phyloP scores from a whole-genome alignment of 2,329 filamentous ascomycete genomes.

The Daldinia sp. region DNA sequence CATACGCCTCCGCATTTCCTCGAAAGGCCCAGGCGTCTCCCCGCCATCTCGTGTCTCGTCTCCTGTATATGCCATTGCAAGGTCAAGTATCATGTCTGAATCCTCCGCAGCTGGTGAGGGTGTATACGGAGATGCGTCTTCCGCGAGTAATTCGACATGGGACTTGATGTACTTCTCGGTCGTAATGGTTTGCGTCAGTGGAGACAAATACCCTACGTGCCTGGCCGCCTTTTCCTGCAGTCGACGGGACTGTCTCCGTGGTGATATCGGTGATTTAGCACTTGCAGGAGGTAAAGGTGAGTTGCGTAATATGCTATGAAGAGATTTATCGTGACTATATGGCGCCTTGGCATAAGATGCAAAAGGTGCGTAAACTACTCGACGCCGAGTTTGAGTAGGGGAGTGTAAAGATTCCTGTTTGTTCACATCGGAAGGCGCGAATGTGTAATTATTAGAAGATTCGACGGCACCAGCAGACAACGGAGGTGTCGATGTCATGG shows the following conservation, averaged over 20 bases:
- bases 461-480: constrained; percentile 67
- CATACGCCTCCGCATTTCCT: constrained; percentile 71
- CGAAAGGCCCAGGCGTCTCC: constrained; percentile 72
- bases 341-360: constrained; percentile 56
- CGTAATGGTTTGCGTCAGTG: constrained; percentile 72
- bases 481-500: constrained; percentile 71
- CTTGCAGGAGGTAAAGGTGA: constrained; percentile 70
- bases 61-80: constrained; percentile 63
- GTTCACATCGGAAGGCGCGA: constrained; percentile 55
- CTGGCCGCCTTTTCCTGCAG: constrained; percentile 66
- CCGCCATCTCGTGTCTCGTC: constrained; percentile 71
- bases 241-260: constrained; percentile 65
- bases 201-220: constrained; percentile 72
- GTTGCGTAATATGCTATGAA: constrained; percentile 75
- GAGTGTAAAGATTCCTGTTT: constrained; percentile 47
- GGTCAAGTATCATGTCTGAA: constrained; percentile 60
- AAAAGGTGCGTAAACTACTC: constrained; percentile 52
- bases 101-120: constrained; percentile 54
- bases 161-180: constrained; percentile 72
- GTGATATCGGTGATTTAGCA: constrained; percentile 64
- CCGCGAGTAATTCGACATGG: constrained; percentile 71
- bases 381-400: constrained; percentile 56
- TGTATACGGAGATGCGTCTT: constrained; percentile 66
- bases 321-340: constrained; percentile 68
- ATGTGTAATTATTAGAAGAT: constrained; percentile 60